Evolutionary conservation across 23 red algal genomes (phyloP), one percentile per base, ranked within the genome.

Genomic region (Gracilaria gracilis): DNA sequence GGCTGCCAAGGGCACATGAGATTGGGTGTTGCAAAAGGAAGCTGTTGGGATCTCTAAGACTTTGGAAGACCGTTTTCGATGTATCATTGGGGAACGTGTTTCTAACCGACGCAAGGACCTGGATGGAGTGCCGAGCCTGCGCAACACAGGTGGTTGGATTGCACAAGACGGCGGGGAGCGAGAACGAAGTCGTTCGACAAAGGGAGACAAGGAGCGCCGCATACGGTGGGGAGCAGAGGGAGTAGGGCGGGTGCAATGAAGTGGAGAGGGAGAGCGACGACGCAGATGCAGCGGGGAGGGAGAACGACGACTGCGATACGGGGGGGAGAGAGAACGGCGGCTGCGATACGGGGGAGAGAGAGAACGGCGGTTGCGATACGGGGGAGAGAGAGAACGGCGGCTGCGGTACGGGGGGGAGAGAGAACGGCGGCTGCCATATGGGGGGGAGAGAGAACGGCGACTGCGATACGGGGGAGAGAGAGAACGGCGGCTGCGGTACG

Each of bases 401-500:
- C 24, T 28, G 14, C 65, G 65, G 12, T 38, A 25, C 34, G 27
- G 65, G 6, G 65, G 65, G 12, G 65, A 36, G 2, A 36, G 65
- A 70, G 35, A 70, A 25, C 65, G 65, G 34, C 65, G 65, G 17
- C 65, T 33, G 65, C 65, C 13, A 70, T 38, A 4, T 36, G 65
- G 0, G 5, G 35, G 67, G 0, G 67, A 37, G 6, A 37, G 67
- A 44, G 67, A 73, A 1, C 7, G 35, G 19, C 35, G 38, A 15
- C 33, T 73, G 35, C 67, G 33, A 40, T 44, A n/a, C 1, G 67
- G 67, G 1, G 33, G 67, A 23, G 35, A 40, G 3, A 20, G 67
- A 24, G 67, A 73, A 29, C 67, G 67, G 24, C 67, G 67, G 20
- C 67, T 44, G 38, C 38, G 67, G 20, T 44, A 73, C 1, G 67